These are phyloP conservation scores for Xanthoceras sorbifolium DNA, from an alignment of 345 rosid genomes.

Conservation along the genomic window DNA sequence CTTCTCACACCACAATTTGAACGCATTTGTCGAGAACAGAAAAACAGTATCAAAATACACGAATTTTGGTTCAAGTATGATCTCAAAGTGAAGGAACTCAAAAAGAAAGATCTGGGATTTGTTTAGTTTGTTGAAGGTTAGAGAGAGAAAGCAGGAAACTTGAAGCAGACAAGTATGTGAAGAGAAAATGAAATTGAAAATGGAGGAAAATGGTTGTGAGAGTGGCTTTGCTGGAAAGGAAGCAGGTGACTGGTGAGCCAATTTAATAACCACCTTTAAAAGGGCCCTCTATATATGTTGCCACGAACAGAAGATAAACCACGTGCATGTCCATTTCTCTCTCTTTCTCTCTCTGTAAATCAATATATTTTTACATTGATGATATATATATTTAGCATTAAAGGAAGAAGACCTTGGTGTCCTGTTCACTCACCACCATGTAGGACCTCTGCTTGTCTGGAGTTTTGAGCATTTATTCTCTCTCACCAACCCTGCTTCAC, in stretches of 20 bases:
- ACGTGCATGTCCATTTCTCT: slow-evolving; percentile 53
- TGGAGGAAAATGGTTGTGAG: slow-evolving; percentile 18
- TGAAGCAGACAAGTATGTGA: slow-evolving; percentile 32
- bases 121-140: slow-evolving; percentile 12
- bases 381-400: not conserved
- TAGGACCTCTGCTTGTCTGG: slow-evolving; percentile 24
- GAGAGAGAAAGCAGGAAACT: slow-evolving; percentile 17
- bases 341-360: not conserved
- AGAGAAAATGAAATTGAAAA: slow-evolving; percentile 32
- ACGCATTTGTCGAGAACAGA: slow-evolving; percentile 14
- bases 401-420: slow-evolving; percentile 15
- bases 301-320: slow-evolving; percentile 45
- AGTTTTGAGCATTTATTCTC: slow-evolving; percentile 50
- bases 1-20: slow-evolving; percentile 1
- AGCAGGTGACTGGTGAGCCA: slow-evolving; percentile 47
- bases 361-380: too few relatives aligned
- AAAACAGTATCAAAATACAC: slow-evolving; percentile 10
- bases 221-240: slow-evolving; percentile 57
- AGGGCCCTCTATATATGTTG: slow-evolving; percentile 18
- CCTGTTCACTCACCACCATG: slow-evolving; percentile 28
- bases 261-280: slow-evolving; percentile 32
- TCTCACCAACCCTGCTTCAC: slow-evolving; percentile 40
- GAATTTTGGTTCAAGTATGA: not conserved
- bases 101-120: slow-evolving; percentile 34
- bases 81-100: slow-evolving; percentile 1